Percentiles rank a stretch among this genome's conserved stretches.
Evolutionary conservation across 2,329 filamentous ascomycete genomes (phyloP).

Genomic region (Nothopassalora personata): DNA sequence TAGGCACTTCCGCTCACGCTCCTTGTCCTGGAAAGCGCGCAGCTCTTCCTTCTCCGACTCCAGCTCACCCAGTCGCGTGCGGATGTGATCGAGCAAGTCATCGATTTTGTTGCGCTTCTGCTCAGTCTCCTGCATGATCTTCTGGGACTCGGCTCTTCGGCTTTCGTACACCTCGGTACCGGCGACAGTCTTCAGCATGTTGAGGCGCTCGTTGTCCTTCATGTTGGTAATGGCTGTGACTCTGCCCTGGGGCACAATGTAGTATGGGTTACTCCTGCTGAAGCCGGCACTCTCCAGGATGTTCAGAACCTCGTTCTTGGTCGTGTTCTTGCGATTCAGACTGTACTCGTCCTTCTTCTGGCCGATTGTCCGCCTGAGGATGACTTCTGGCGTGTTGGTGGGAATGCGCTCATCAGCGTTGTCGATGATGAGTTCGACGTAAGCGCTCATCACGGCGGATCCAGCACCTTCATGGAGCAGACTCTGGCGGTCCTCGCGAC

Average conservation of each 20-base stretch:
- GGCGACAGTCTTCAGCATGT: conserved; percentile 92
- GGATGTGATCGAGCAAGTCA: conserved; percentile 84
- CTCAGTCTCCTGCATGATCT: conserved; percentile 95
- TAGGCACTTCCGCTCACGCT: conserved; percentile 82
- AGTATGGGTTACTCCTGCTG: conserved; percentile 95
- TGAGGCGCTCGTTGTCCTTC: conserved; percentile 89
- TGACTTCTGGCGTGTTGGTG: conserved; percentile 83
- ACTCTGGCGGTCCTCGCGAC: conserved; percentile 89
- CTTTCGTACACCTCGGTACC: conserved; percentile 96
- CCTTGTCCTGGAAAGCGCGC: conserved; percentile 88
- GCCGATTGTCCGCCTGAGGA: conserved; percentile 88
- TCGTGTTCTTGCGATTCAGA: conserved; percentile 92
- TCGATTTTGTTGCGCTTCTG: conserved; percentile 94
- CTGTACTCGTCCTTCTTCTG: conserved; percentile 99
- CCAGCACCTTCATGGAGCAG: conserved; percentile 97
- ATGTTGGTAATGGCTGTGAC: conserved; percentile 96
- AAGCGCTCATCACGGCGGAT: conserved; percentile 98
- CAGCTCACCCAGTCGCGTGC: conserved; percentile 78
- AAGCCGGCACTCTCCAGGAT: conserved; percentile 93
- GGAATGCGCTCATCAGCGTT: conserved; percentile 94
- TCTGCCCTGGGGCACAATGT: conserved; percentile 95
- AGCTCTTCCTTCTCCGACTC: conserved; percentile 98
- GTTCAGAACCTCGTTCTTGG: conserved; percentile 90
- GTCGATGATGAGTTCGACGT: conserved; percentile 98
- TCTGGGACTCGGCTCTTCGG: conserved; percentile 81